Evolutionary conservation across 1,284 basidiomycete species (phyloP), one percentile per base, ranked within the genome.

Genomic region (Rhizoctonia solani): DNA sequence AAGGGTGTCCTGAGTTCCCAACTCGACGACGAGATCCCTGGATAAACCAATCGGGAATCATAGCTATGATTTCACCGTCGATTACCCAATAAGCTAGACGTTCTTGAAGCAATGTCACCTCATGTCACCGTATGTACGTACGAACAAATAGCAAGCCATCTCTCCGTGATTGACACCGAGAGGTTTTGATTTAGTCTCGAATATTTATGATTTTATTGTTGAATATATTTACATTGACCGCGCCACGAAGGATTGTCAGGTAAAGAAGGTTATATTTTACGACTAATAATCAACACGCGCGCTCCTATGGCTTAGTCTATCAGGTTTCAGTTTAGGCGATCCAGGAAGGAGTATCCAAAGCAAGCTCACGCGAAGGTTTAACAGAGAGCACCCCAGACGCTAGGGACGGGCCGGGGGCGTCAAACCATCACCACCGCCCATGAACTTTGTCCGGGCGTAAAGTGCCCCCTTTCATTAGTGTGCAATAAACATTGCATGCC

Each of bases 211-310:
- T n/a, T n/a, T n/a, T n/a, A n/a, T n/a, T n/a, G n/a, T n/a, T n/a
- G n/a, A n/a, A n/a, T n/a, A n/a, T n/a, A n/a, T n/a, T n/a, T n/a
- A n/a, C n/a, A n/a, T n/a, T n/a, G n/a, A n/a, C n/a, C n/a, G 34
- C 21, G 58, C 27, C 21, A 30, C 8, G 19, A 19, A 19, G 19
- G 44, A 46, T 11, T 19, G 8, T 46, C 44, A 46, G 44, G 5
- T 19, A 46, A 46, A 46, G 37, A 39, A 39, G 37, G 8, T 21
- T 46, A 6, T 6, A 5, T 5, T 11, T 37, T 25, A 63, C 59
- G 59, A 63, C 59, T 63, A 63, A 63, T 63, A 63, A 63, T 63
- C 59, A 63, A 63, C 59, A 63, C 59, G 59, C 59, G 47, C 34
- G 44, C n/a, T n/a, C n/a, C n/a, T n/a, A n/a, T n/a, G n/a, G n/a